Base-by-base conservation (phyloP, 2,329 filamentous ascomycete species). In the Xylariales sp. region DNA sequence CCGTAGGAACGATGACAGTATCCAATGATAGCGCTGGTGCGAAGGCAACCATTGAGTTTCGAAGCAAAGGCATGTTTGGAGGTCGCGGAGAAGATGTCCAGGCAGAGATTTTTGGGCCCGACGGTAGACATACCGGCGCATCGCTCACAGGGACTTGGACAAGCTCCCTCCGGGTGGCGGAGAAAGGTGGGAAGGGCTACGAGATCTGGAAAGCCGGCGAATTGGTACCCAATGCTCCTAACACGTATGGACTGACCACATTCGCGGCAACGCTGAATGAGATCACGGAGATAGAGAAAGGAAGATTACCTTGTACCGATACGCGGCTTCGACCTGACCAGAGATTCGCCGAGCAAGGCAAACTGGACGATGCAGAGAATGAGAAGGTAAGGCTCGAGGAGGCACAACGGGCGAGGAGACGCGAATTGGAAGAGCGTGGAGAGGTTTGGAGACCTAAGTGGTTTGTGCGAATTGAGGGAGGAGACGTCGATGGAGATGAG, bases 11-110 rank as follows among this genome's bases (percentile, higher is more conserved):
- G 29, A 93, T 97, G 87, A 81, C 83, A 17, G 78, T 98, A 23
- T 67, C 78, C 47, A 91, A 91, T 58, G 93, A 98, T 54, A 84
- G 76, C 5, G 88, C 83, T 0, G 88, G 90, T 6, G 81, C 85
- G 48, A 90, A 88, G 57, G 87, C 89, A 1, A 73, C 83, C n/a
- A 80, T 88, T 32, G 89, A 91, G 40, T 98, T 98, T 68, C 94
- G 93, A 58, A 80, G 84, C 39, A 94, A 93, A 56, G 91, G 93
- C 48, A 95, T 98, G 88, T 98, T 97, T 65, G 90, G 91, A 21
- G 93, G 93, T 12, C 81, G 93, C 40, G 85, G 85, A 44, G 93
- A 98, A 61, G 93, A 98, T 44, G 86, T 97, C 8, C 72, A 76
- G 24, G 83, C 91, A 6, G 83, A 90, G 51, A 75, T 82, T 1